These are phyloP conservation scores for Ephemerocybe angulata DNA, from an alignment of 768 basidiomycete genomes.

Conservation along the genomic window DNA sequence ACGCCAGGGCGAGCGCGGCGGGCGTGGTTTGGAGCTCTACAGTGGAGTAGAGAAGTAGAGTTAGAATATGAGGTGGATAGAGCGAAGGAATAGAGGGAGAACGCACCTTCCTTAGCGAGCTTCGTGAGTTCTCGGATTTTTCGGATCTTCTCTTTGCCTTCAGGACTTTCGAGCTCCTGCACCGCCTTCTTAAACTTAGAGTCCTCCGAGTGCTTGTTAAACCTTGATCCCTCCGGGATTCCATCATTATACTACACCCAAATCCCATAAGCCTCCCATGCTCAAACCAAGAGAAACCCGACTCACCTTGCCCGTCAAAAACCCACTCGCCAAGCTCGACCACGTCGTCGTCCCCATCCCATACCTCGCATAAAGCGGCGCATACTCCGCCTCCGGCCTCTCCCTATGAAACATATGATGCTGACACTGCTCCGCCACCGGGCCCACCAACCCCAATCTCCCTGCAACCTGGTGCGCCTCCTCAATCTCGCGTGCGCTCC, in stretches of 20 bases:
- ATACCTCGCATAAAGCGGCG: slow-evolving; percentile 64
- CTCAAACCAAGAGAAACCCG: too few relatives aligned
- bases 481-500: slow-evolving; percentile 67
- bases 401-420: slow-evolving; percentile 77
- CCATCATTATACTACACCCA: slow-evolving; percentile 81
- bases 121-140: slow-evolving; percentile 68
- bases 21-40: slow-evolving; percentile 56
- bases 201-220: slow-evolving; percentile 50
- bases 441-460: slow-evolving; percentile 61
- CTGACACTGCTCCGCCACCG: slow-evolving; percentile 75
- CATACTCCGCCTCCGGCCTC: slow-evolving; percentile 78
- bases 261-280: too few relatives aligned
- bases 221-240: slow-evolving; percentile 70
- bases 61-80: too few relatives aligned
- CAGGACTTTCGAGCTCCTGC: slow-evolving; percentile 48
- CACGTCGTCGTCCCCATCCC: slow-evolving; percentile 67
- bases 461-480: slow-evolving; percentile 66
- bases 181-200: slow-evolving; percentile 57
- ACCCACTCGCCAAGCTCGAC: slow-evolving; percentile 68
- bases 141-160: slow-evolving; percentile 64
- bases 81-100: too few relatives aligned
- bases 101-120: slow-evolving; percentile 66
- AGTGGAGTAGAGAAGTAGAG: too few relatives aligned
- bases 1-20: slow-evolving; percentile 72
- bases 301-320: slow-evolving; percentile 84